These are phyloP conservation scores for Candida boidinii DNA, from an alignment of 805 yeast species.

Conservation along the genomic window DNA sequence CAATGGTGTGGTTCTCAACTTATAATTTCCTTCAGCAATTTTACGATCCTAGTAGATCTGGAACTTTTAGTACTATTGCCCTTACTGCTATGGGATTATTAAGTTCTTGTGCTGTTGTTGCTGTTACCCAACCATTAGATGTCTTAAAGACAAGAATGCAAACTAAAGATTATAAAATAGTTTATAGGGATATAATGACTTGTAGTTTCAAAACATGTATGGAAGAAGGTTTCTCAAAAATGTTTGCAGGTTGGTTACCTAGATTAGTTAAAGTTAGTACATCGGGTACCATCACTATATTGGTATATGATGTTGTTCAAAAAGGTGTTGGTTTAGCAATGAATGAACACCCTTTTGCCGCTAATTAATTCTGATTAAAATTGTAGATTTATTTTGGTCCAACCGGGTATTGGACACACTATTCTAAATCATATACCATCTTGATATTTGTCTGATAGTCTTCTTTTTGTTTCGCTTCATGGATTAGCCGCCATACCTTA, in stretches of 20 bases:
- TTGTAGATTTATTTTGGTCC: too few relatives aligned
- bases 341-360: slow-evolving; percentile 31
- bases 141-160: slow-evolving; percentile 84
- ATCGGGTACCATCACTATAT: slow-evolving; percentile 62
- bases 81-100: slow-evolving; percentile 41
- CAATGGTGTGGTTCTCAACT: slow-evolving; percentile 77
- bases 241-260: slow-evolving; percentile 58
- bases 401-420: too few relatives aligned
- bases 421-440: too few relatives aligned
- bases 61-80: slow-evolving; percentile 30
- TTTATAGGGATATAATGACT: slow-evolving; percentile 55
- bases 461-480: too few relatives aligned
- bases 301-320: slow-evolving; percentile 53
- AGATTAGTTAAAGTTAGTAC: slow-evolving; percentile 62
- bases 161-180: slow-evolving; percentile 51
- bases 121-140: slow-evolving; percentile 81
- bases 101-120: slow-evolving; percentile 67
- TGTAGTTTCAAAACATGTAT: slow-evolving; percentile 41
- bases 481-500: too few relatives aligned
- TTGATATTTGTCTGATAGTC: too few relatives aligned
- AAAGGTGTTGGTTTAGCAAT: slow-evolving; percentile 30
- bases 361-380: too few relatives aligned
- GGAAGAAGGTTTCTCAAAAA: slow-evolving; percentile 34
- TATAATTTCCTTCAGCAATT: slow-evolving; percentile 72
- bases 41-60: slow-evolving; percentile 41